A percentile compares a stretch with the other conserved stretches of the same genome.
Conservation (phyloP, 495 filamentous ascomycete genomes). For the Penicillium mononematosum region DNA sequence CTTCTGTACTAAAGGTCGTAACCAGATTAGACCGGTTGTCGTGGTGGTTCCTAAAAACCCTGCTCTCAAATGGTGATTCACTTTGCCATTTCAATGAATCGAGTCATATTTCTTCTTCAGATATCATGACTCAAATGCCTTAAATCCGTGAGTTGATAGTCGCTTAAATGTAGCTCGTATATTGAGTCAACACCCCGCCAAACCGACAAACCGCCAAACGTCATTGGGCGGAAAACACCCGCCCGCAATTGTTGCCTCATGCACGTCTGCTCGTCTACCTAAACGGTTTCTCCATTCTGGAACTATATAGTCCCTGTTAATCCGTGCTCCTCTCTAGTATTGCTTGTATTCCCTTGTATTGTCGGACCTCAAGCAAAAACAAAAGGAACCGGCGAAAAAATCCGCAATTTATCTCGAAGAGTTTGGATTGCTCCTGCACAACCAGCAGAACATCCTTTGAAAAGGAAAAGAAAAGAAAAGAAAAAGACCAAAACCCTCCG, state of each 20-base stretch:
- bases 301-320: conserved; percentile 3
- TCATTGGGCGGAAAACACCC: conserved; percentile 30
- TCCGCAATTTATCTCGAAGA: conserved; percentile 16
- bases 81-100: not conserved
- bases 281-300: conserved; percentile 2
- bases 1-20: too few species aligned
- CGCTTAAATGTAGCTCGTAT: not conserved
- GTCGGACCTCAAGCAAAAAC: not conserved
- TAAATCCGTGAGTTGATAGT: not conserved
- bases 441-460: not conserved
- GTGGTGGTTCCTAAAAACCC: too few species aligned
- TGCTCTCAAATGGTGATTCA: not conserved
- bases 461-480: not conserved
- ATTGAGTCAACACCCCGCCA: conserved; percentile 8
- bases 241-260: conserved; percentile 25
- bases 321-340: not conserved
- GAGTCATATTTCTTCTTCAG: too few species aligned
- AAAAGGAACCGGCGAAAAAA: conserved; percentile 8
- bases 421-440: not conserved
- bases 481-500: not conserved
- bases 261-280: conserved; percentile 12
- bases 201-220: conserved; percentile 13
- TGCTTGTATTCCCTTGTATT: not conserved
- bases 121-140: not conserved
- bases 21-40: too few species aligned